Evolutionary conservation across 1,284 basidiomycete genomes (phyloP).

Genomic region (Gomphus bonarii): DNA sequence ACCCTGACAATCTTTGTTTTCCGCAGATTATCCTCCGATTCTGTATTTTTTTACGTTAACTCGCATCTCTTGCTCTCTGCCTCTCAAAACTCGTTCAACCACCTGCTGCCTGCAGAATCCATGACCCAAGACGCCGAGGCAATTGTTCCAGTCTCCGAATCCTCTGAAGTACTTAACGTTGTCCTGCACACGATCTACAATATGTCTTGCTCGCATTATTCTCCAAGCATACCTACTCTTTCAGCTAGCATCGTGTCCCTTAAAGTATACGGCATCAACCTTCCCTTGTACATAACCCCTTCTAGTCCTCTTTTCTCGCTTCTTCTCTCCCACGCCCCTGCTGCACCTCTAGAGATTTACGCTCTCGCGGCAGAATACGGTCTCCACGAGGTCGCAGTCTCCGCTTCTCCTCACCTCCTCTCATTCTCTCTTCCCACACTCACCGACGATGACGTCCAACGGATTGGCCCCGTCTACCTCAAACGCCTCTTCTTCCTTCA

Average conservation of each 20-base stretch:
- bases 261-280: slow-evolving; percentile 39
- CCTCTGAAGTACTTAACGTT: slow-evolving; percentile 46
- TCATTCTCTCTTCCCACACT: slow-evolving; percentile 44
- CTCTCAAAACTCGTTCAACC: slow-evolving; percentile 46
- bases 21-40: slow-evolving; percentile 39
- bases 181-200: slow-evolving; percentile 51
- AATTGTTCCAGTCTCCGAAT: slow-evolving; percentile 37
- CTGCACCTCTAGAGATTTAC: slow-evolving; percentile 47
- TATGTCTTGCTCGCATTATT: slow-evolving; percentile 50
- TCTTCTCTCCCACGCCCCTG: slow-evolving; percentile 44
- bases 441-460: slow-evolving; percentile 47
- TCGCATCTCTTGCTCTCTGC: slow-evolving; percentile 34
- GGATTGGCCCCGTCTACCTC: slow-evolving; percentile 48
- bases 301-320: slow-evolving; percentile 32
- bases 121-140: slow-evolving; percentile 20
- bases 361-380: slow-evolving; percentile 45
- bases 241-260: slow-evolving; percentile 37
- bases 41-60: slow-evolving; percentile 68
- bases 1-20: slow-evolving; percentile 42
- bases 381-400: slow-evolving; percentile 47
- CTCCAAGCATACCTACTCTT: slow-evolving; percentile 39
- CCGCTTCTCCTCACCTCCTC: slow-evolving; percentile 49
- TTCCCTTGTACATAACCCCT: slow-evolving; percentile 29
- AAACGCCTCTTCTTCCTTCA: slow-evolving; percentile 52
- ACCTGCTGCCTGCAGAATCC: slow-evolving; percentile 26